A percentile compares a stretch with the other conserved stretches of the same genome.
Evolutionary conservation across 495 filamentous ascomycete genomes (phyloP).

Genomic region (Penicillium paxilli): DNA sequence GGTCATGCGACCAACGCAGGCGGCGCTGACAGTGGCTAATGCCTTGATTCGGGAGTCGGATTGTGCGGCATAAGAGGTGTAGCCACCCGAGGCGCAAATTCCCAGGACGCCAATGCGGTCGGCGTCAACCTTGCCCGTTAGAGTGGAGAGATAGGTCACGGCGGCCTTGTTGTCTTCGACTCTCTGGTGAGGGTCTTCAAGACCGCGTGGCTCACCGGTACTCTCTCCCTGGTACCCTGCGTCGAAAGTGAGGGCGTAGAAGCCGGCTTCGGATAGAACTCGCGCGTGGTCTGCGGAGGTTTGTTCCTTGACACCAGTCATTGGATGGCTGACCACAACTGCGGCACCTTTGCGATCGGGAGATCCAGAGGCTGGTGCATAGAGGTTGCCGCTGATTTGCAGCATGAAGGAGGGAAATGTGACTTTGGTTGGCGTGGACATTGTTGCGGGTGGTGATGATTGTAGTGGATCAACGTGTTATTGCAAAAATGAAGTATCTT

Average conservation of each 20-base stretch:
- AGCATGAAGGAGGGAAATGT: too few relatives aligned
- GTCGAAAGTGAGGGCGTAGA: constrained; percentile 36
- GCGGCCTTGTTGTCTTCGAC: constrained; percentile 38
- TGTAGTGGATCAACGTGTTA: too few relatives aligned
- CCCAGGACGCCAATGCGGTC: constrained; percentile 39
- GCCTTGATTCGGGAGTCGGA: constrained; percentile 40
- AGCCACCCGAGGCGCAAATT: constrained; percentile 42
- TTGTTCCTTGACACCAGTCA: constrained; percentile 41
- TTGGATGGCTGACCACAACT: constrained; percentile 36
- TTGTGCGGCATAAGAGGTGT: constrained; percentile 33
- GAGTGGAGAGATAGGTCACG: constrained; percentile 33
- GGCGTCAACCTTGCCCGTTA: constrained; percentile 23
- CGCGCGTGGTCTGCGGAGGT: constrained; percentile 30
- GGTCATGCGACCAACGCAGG: too few relatives aligned
- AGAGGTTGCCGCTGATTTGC: too few relatives aligned
- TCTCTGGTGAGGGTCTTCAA: constrained; percentile 40
- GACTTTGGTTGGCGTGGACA: too few relatives aligned
- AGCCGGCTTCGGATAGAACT: constrained; percentile 29
- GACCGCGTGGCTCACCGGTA: constrained; percentile 31
- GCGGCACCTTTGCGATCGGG: too few relatives aligned
- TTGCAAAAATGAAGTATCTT: too few relatives aligned
- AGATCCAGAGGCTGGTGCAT: too few relatives aligned
- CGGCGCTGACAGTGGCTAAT: constrained; percentile 30
- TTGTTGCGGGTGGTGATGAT: too few relatives aligned
- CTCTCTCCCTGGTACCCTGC: constrained; percentile 40